These are phyloP conservation scores for Rhodotorula paludigena DNA, from an alignment of 768 basidiomycete species.

Conservation along the genomic window DNA sequence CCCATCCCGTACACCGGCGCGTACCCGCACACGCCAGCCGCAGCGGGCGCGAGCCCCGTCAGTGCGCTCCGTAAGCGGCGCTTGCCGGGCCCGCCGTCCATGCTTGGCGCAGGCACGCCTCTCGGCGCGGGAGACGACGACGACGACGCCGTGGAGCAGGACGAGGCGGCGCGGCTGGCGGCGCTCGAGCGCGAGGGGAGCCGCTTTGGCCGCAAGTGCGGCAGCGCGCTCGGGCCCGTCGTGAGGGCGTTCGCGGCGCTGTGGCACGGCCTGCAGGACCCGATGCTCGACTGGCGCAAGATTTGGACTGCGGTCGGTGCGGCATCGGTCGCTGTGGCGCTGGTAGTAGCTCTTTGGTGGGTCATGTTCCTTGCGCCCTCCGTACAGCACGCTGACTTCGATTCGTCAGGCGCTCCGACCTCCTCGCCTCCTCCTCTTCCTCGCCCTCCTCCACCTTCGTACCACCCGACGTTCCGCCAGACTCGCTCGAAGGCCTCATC, in stretches of 20 bases:
- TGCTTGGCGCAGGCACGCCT: slow-evolving; percentile 14
- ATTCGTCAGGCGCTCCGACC: not conserved
- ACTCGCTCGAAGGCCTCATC: slow-evolving; percentile 27
- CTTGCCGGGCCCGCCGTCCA: slow-evolving; percentile 20
- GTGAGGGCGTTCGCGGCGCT: not conserved
- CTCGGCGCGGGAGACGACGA: not conserved
- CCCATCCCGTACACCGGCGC: slow-evolving; percentile 17
- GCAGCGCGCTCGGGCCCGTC: slow-evolving; percentile 14
- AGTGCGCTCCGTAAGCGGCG: slow-evolving; percentile 2
- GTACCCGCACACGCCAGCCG: slow-evolving; percentile 12
- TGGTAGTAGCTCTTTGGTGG: slow-evolving; percentile 8
- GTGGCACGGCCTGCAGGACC: slow-evolving; percentile 18
- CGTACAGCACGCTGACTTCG: not conserved
- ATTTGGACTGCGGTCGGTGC: slow-evolving; percentile 11
- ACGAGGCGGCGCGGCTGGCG: not conserved
- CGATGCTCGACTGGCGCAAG: slow-evolving; percentile 29
- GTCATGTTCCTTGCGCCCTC: not conserved
- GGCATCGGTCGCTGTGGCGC: not conserved
- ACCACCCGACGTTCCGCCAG: slow-evolving; percentile 19
- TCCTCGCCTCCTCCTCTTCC: not conserved
- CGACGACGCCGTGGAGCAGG: not conserved
- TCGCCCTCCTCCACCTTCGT: not conserved
- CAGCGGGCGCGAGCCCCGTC: slow-evolving; percentile 5
- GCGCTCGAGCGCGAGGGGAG: not conserved
- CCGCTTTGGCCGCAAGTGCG: slow-evolving; percentile 18